Base-by-base conservation (phyloP, 2,329 filamentous ascomycete genomes). In the Thermoascus crustaceus region DNA sequence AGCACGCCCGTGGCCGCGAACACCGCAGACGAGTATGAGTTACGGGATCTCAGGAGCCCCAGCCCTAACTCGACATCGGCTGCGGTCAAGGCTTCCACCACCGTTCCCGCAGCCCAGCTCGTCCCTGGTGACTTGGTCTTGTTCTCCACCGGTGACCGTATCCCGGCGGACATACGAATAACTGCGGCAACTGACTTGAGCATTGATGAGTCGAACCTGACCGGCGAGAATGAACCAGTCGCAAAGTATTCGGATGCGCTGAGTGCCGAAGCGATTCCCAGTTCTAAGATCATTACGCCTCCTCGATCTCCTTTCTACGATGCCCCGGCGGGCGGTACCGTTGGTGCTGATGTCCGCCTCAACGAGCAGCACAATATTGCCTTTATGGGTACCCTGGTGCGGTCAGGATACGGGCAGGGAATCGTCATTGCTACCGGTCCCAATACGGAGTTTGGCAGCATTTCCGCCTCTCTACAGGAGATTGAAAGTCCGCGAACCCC, bases 341-440 rank as follows among this genome's bases (percentile, higher is more conserved):
- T 73, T 46, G 77, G 71, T 42, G 76, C 75, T 18, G 80, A 83
- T 46, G 74, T 84, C 29, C 72, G 77, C 32, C 65, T 83, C 33
- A 84, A 83, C 42, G 81, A 83, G 35, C 77, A 81, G 49, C 84
- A 82, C 50, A 96, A 98, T 52, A 88, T 98, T 57, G 91, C 88
- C 2, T 96, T 95, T 59, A 96, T 98, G 88, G 91, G 91, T 18
- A 98, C 91, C 2, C 63, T 98, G 45, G 87, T 98, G 21, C 85
- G 89, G 46, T 95, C 89, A 22, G 91, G 91, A 7, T 82, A 98
- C 53, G 91, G 91, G 0, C 88, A 94, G 58, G 91, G 91, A 27
- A 81, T 98, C 46, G 91, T 98, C n/a, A 93, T 95, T 57, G 87
- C 88, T 6, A 98, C 91, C 5, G 93, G 93, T 37, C 83, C 84